phyloP scores from a whole-genome alignment of 768 basidiomycete species.

The Collybiopsis confluens region DNA sequence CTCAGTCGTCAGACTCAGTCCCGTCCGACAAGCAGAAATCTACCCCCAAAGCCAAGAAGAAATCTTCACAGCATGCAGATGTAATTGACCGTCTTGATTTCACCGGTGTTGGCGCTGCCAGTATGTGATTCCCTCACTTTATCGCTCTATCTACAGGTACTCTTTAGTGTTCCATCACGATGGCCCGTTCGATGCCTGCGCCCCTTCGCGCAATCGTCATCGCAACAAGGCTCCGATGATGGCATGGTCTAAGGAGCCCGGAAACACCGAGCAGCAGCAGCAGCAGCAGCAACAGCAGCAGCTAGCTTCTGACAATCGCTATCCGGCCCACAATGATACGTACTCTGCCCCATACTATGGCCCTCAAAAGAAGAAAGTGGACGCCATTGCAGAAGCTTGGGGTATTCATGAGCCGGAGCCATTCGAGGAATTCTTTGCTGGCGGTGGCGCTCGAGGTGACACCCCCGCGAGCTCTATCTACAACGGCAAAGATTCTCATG shows the following conservation, averaged over 20 bases:
- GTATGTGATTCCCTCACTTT: slow-evolving; percentile 40
- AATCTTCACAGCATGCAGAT: slow-evolving; percentile 80
- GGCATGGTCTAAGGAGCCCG: slow-evolving; percentile 55
- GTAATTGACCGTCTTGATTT: slow-evolving; percentile 87
- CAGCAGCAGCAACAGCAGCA: too few species aligned
- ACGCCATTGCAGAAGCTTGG: slow-evolving; percentile 90
- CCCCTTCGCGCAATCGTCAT: slow-evolving; percentile 82
- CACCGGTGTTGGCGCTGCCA: slow-evolving; percentile 71
- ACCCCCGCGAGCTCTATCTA: slow-evolving; percentile 67
- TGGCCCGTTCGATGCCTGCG: slow-evolving; percentile 89
- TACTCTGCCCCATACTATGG: slow-evolving; percentile 48
- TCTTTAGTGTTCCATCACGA: slow-evolving; percentile 84
- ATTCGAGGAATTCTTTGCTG: slow-evolving; percentile 85
- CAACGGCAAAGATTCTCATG: slow-evolving; percentile 54
- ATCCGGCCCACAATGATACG: slow-evolving; percentile 45
- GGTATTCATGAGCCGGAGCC: slow-evolving; percentile 91
- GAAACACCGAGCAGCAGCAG: slow-evolving; percentile 38
- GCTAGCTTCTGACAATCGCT: slow-evolving; percentile 39
- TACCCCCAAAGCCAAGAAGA: slow-evolving; percentile 59
- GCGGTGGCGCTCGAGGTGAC: slow-evolving; percentile 58
- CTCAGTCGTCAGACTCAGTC: slow-evolving; percentile 44
- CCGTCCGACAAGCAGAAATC: slow-evolving; percentile 31
- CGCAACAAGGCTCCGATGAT: slow-evolving; percentile 78
- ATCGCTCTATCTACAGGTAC: slow-evolving; percentile 15
- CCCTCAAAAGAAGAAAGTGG: slow-evolving; percentile 79